These are phyloP conservation scores for Ambrosia trifida DNA, from an alignment of 129 eudicot genomes.

Conservation along the genomic window DNA sequence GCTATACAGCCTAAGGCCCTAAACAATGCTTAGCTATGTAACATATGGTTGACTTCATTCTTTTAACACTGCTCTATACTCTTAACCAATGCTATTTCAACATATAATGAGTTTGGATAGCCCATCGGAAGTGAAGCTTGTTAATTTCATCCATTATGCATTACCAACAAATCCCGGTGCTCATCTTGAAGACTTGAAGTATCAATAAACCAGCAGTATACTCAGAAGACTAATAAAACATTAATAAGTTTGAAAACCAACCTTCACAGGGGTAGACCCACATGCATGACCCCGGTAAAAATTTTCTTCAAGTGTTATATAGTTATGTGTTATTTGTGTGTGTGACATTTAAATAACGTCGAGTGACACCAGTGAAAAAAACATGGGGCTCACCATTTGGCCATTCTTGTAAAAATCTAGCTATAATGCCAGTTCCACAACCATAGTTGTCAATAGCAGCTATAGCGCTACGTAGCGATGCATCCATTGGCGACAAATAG, in stretches of 20 bases:
- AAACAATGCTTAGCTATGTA: neutral
- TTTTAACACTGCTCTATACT: neutral
- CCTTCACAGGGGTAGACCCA: neutral
- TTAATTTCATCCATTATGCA: neutral
- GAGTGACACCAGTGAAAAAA: neutral
- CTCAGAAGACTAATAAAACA: neutral
- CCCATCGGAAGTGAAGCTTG: neutral
- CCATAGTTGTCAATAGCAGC: too few relatives aligned
- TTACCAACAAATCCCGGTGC: neutral
- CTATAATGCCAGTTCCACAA: neutral
- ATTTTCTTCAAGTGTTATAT: neutral
- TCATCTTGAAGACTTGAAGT: neutral
- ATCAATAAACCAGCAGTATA: too few relatives aligned
- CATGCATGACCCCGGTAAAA: neutral
- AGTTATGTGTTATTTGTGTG: too few relatives aligned
- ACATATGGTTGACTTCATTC: neutral
- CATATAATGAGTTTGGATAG: neutral
- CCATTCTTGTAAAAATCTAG: neutral
- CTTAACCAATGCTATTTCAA: neutral
- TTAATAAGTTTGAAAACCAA: neutral
- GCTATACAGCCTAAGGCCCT: neutral
- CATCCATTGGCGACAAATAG: too few relatives aligned
- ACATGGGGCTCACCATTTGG: neutral
- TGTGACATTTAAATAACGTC: neutral
- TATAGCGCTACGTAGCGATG: too few relatives aligned